Conservation (phyloP, 805 yeast genomes). For the Suhomyces sp. region DNA sequence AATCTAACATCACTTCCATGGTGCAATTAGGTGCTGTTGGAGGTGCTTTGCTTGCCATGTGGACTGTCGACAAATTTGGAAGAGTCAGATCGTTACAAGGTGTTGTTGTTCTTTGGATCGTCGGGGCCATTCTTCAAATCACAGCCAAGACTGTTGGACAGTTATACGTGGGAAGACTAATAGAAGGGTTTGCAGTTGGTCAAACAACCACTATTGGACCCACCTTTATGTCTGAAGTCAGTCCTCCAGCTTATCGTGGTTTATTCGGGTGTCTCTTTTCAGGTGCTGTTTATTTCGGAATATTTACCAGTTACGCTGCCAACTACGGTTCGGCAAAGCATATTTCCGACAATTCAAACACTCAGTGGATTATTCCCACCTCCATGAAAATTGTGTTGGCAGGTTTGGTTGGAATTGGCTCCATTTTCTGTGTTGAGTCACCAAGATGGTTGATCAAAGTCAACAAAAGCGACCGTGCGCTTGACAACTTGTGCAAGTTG, state of each 20-base stretch:
- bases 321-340: conserved; percentile 53
- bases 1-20: conserved; percentile 56
- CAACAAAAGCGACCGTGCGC: conserved; percentile 40
- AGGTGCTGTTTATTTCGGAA: conserved; percentile 57
- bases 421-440: conserved; percentile 45
- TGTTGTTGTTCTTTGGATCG: conserved; percentile 33
- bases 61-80: conserved; percentile 49
- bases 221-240: conserved; percentile 49
- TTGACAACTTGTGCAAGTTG: conserved; percentile 36
- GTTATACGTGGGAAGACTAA: conserved; percentile 51
- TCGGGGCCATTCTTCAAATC: conserved; percentile 48
- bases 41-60: conserved; percentile 50
- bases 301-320: conserved; percentile 47
- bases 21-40: conserved; percentile 56
- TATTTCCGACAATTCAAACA: conserved; percentile 28
- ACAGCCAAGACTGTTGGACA: conserved; percentile 47
- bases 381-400: conserved; percentile 47
- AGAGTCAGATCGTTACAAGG: conserved; percentile 47
- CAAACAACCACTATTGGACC: conserved; percentile 58
- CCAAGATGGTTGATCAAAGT: conserved; percentile 52
- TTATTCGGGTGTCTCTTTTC: conserved; percentile 51
- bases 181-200: conserved; percentile 58
- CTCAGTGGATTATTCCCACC: conserved; percentile 55
- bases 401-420: conserved; percentile 41
- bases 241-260: conserved; percentile 54